Evolutionary conservation across 495 filamentous ascomycete genomes (phyloP).

Genomic region (Polyplosphaeria fusca): DNA sequence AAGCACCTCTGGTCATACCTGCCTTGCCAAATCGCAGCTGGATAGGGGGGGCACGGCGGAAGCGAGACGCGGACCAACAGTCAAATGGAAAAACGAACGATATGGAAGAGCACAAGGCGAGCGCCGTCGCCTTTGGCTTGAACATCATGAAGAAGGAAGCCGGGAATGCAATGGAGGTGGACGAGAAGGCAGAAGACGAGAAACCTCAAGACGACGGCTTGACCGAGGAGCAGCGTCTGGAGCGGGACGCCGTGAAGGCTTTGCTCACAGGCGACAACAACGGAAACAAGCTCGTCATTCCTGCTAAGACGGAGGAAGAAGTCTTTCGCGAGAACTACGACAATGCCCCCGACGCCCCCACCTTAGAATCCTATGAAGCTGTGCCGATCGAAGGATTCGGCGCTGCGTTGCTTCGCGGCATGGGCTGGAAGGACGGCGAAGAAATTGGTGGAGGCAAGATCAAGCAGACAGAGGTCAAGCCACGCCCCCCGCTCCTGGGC

Average conservation of each 20-base stretch:
- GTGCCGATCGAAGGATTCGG: constrained; percentile 95
- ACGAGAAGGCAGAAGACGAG: not conserved
- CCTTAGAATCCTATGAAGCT: constrained; percentile 77
- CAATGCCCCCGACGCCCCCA: constrained; percentile 70
- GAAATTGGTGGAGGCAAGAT: constrained; percentile 53
- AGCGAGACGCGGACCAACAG: not conserved
- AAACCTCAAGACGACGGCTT: constrained; percentile 18
- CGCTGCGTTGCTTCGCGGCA: constrained; percentile 77
- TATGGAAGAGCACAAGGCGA: not conserved
- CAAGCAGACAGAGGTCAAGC: constrained; percentile 54
- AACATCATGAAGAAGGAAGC: constrained; percentile 14
- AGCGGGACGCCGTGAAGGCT: constrained; percentile 65
- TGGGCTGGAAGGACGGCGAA: constrained; percentile 92
- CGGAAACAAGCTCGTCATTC: constrained; percentile 59
- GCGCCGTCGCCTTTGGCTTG: constrained; percentile 16
- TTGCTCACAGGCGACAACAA: constrained; percentile 59
- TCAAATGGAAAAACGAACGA: not conserved
- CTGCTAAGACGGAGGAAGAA: constrained; percentile 57
- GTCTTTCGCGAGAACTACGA: constrained; percentile 66
- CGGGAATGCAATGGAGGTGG: not conserved
- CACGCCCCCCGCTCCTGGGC: constrained; percentile 75
- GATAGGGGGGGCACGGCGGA: constrained; percentile 7
- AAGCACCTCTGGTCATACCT: constrained; percentile 14
- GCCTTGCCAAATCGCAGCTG: constrained; percentile 26
- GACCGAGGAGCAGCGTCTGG: constrained; percentile 61